A percentile compares a stretch with the other conserved stretches of the same genome.
phyloP scores from a whole-genome alignment of 345 rosid genomes.

The Mallotus nudiflorus region DNA sequence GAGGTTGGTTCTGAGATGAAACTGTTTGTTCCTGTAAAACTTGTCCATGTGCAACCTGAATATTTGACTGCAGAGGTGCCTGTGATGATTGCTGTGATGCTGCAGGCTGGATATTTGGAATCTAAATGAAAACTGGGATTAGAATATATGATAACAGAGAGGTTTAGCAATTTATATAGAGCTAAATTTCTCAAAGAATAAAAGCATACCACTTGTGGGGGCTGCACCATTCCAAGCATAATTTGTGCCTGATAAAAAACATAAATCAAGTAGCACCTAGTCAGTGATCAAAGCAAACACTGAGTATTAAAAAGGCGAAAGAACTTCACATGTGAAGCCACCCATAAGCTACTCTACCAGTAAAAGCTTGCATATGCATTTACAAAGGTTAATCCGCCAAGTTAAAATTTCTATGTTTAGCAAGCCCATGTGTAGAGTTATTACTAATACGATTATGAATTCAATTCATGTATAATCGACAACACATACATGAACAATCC shows the following conservation, averaged over 20 bases:
- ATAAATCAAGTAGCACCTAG: slow-evolving; percentile 8
- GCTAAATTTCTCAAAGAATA: slow-evolving; percentile 14
- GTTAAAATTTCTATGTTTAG: too few relatives aligned
- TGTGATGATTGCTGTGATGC: slow-evolving; percentile 57
- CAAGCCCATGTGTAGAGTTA: too few relatives aligned
- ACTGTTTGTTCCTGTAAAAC: slow-evolving; percentile 54
- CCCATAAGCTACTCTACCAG: too few relatives aligned
- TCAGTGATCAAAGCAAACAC: slow-evolving; percentile 4
- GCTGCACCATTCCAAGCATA: slow-evolving; percentile 99
- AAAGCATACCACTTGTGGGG: slow-evolving; percentile 73
- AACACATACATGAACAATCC: too few relatives aligned
- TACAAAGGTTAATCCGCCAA: too few relatives aligned
- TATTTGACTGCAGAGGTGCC: slow-evolving; percentile 46
- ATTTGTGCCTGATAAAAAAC: slow-evolving; percentile 73
- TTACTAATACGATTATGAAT: too few relatives aligned
- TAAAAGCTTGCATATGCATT: too few relatives aligned
- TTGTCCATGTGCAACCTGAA: slow-evolving; percentile 52
- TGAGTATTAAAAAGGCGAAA: not conserved
- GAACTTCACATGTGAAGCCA: not conserved
- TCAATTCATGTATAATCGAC: too few relatives aligned
- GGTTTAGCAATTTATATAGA: slow-evolving; percentile 13
- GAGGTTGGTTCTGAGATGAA: slow-evolving; percentile 48
- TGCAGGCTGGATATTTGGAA: slow-evolving; percentile 62
- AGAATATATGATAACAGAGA: not conserved
- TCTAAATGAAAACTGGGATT: slow-evolving; percentile 39